A percentile compares a stretch with the other conserved stretches of the same genome.
These are phyloP conservation scores for Perkinsus marinus DNA, from an alignment of 169 alveolate species.

Conservation along the genomic window DNA sequence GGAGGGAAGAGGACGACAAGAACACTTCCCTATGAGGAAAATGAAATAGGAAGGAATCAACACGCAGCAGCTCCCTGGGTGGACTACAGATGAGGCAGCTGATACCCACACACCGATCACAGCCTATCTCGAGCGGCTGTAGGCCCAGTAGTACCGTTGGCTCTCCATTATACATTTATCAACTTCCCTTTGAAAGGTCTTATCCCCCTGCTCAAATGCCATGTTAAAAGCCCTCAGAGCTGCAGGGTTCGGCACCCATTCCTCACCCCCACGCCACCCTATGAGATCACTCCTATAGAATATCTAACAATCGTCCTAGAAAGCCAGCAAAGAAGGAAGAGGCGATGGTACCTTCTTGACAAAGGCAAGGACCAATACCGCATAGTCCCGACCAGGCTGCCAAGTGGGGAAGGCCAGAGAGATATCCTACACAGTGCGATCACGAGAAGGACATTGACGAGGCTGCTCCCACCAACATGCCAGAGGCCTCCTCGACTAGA, in stretches of 20 bases:
- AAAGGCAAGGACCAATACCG: background rate
- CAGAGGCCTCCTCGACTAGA: background rate
- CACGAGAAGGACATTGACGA: background rate
- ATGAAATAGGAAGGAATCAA: too few relatives aligned
- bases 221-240: background rate
- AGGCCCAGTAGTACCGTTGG: background rate
- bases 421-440: background rate
- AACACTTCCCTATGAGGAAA: background rate
- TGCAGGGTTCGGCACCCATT: background rate
- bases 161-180: background rate
- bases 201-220: background rate
- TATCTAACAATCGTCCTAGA: background rate
- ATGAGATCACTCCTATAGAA: background rate
- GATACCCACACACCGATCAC: background rate
- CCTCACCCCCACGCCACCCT: background rate
- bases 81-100: too few relatives aligned
- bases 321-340: too few relatives aligned
- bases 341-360: background rate
- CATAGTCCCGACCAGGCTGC: background rate
- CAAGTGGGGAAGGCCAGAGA: background rate
- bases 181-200: background rate
- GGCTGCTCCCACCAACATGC: background rate
- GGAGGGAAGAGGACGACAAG: background rate
- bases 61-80: too few relatives aligned
- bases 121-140: background rate